These are phyloP conservation scores for Telopea speciosissima DNA, from an alignment of 177 flowering plant species.

Conservation along the genomic window DNA sequence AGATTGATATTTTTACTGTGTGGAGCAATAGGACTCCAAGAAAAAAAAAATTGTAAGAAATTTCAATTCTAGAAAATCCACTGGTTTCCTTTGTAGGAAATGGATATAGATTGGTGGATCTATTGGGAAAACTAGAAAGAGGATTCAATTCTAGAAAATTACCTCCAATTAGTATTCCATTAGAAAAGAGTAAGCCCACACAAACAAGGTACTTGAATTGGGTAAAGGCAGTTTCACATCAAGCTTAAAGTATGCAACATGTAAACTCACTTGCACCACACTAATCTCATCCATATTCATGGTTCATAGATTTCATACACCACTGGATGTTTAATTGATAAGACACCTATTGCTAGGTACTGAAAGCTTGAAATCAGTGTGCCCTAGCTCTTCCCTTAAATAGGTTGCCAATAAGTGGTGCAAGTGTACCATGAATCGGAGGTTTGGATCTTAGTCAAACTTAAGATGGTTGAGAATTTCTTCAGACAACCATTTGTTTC, in stretches of 20 bases:
- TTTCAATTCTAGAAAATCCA: too few species aligned
- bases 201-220: not conserved
- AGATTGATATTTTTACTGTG: too few species aligned
- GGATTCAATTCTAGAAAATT: not conserved
- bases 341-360: not conserved
- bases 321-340: too few species aligned
- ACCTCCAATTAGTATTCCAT: not conserved
- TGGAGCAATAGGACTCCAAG: too few species aligned
- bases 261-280: too few species aligned
- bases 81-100: not conserved
- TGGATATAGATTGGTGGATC: not conserved
- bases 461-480: not conserved
- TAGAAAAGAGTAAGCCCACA: not conserved
- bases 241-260: not conserved
- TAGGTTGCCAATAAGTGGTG: not conserved
- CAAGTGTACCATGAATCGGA: not conserved
- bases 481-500: too few species aligned
- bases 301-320: too few species aligned
- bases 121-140: not conserved
- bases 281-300: not conserved
- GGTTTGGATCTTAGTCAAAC: not conserved
- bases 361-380: not conserved
- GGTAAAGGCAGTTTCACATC: not conserved
- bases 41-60: too few species aligned
- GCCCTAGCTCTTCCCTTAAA: not conserved